Evolutionary conservation across 2,329 filamentous ascomycete genomes (phyloP).

Genomic region (Colletotrichum eleusines): DNA sequence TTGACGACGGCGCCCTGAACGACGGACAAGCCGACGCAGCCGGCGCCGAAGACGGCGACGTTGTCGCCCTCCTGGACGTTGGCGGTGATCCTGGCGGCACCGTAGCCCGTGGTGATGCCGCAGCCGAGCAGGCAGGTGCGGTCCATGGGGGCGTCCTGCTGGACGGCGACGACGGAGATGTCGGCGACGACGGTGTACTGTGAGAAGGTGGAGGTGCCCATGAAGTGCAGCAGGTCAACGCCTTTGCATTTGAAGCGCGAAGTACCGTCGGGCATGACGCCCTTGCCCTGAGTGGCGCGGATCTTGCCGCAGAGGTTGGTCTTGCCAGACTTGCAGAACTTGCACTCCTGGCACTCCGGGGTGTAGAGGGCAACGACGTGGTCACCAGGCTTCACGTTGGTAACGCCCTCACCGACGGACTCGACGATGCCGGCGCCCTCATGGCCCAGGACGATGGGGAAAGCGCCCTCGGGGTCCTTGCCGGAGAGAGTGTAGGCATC

Average conservation of each 20-base stretch:
- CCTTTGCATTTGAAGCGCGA: constrained; percentile 95
- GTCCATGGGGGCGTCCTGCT: constrained; percentile 92
- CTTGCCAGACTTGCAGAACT: constrained; percentile 99
- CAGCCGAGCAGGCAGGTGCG: constrained; percentile 95
- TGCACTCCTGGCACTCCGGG: constrained; percentile 97
- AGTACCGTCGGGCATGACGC: constrained; percentile 97
- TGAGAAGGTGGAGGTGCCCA: constrained; percentile 98
- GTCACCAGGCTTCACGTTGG: constrained; percentile 92
- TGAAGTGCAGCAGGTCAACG: constrained; percentile 96
- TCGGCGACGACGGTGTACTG: constrained; percentile 99
- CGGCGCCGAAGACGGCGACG: constrained; percentile 93
- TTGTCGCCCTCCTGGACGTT: constrained; percentile 91
- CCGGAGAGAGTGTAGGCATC: constrained; percentile 96
- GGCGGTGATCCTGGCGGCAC: constrained; percentile 93
- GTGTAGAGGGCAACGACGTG: constrained; percentile 93
- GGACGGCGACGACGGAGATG: constrained; percentile 96
- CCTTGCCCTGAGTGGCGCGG: constrained; percentile 90
- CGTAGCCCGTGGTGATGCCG: constrained; percentile 98
- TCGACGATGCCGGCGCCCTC: constrained; percentile 94
- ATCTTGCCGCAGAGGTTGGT: constrained; percentile 99
- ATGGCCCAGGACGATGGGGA: constrained; percentile 89
- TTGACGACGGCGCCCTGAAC: constrained; percentile 93
- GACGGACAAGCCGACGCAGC: constrained; percentile 94
- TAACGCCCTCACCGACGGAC: constrained; percentile 94
- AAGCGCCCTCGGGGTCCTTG: constrained; percentile 96